Conservation (phyloP, 2,329 filamentous ascomycete genomes). For the Scleromitrula shiraiana region DNA sequence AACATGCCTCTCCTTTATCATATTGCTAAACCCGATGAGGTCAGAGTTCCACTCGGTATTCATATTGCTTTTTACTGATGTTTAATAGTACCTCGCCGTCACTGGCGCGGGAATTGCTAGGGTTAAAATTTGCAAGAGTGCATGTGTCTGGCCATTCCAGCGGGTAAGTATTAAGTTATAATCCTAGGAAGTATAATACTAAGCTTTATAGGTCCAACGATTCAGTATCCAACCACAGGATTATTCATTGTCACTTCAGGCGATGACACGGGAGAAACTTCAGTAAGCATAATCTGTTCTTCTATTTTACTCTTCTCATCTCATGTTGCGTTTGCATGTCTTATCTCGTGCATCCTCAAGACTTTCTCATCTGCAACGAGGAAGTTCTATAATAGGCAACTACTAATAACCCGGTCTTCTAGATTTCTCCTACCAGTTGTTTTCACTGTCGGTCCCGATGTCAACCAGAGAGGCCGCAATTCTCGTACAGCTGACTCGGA, state of each 20-base stretch:
- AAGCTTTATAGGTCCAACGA: slow-evolving; percentile 18
- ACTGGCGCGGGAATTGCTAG: slow-evolving; percentile 70
- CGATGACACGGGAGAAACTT: slow-evolving; percentile 85
- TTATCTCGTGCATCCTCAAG: too few relatives aligned
- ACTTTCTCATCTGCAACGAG: too few relatives aligned
- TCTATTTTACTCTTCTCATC: too few relatives aligned
- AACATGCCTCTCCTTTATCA: neutral
- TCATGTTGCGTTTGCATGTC: too few relatives aligned
- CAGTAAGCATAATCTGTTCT: too few relatives aligned
- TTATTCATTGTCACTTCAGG: slow-evolving; percentile 73
- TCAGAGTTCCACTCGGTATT: too few relatives aligned
- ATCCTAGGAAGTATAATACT: too few relatives aligned
- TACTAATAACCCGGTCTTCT: too few relatives aligned
- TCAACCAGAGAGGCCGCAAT: slow-evolving; percentile 45
- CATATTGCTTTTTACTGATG: slow-evolving; percentile 62
- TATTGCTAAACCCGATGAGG: neutral
- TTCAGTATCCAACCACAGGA: slow-evolving; percentile 65
- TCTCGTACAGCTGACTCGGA: slow-evolving; percentile 14
- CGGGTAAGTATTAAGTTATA: too few relatives aligned
- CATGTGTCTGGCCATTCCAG: slow-evolving; percentile 65
- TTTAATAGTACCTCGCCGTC: slow-evolving; percentile 80
- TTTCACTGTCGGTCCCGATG: slow-evolving; percentile 77
- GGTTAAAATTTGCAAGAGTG: slow-evolving; percentile 71
- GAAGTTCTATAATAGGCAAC: too few relatives aligned
- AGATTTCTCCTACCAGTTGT: slow-evolving; percentile 76